phyloP scores from a whole-genome alignment of 768 basidiomycete genomes.

The Boletellus ananas region DNA sequence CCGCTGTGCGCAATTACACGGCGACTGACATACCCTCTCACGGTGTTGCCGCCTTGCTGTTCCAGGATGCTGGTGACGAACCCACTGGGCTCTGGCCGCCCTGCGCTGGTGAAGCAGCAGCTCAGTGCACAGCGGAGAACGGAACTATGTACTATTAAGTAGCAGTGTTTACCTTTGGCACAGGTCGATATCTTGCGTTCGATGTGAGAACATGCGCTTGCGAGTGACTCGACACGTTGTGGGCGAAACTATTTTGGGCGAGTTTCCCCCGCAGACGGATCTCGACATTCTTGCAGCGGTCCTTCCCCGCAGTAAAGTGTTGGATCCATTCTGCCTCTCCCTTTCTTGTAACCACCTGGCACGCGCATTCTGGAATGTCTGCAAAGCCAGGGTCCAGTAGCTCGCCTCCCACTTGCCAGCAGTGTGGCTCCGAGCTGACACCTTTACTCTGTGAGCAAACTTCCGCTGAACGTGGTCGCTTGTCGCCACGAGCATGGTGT shows the following conservation, averaged over 20 bases:
- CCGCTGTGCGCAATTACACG: conserved; percentile 53
- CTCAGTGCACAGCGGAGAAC: conserved; percentile 54
- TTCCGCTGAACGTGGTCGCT: background rate
- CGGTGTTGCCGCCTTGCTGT: conserved; percentile 60
- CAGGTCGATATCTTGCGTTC: background rate
- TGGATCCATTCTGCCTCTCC: background rate
- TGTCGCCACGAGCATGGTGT: background rate
- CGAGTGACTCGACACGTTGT: too few relatives aligned
- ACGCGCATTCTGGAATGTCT: background rate
- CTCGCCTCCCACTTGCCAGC: background rate
- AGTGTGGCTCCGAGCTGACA: too few relatives aligned
- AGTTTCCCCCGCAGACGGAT: too few relatives aligned
- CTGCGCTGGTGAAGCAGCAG: conserved; percentile 42
- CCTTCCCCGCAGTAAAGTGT: too few relatives aligned
- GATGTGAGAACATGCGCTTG: too few relatives aligned
- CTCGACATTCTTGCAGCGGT: too few relatives aligned
- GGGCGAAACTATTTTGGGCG: too few relatives aligned
- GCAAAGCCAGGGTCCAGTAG: background rate
- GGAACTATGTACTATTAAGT: conserved; percentile 39
- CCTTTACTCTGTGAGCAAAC: too few relatives aligned
- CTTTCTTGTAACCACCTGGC: background rate
- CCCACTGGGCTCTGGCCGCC: conserved; percentile 53
- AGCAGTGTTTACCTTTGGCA: background rate
- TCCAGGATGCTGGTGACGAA: conserved; percentile 66
- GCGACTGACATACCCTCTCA: conserved; percentile 52